phyloP scores from a whole-genome alignment of 371 early-diverging fungal genomes.

The Syncephalis fuscata region DNA sequence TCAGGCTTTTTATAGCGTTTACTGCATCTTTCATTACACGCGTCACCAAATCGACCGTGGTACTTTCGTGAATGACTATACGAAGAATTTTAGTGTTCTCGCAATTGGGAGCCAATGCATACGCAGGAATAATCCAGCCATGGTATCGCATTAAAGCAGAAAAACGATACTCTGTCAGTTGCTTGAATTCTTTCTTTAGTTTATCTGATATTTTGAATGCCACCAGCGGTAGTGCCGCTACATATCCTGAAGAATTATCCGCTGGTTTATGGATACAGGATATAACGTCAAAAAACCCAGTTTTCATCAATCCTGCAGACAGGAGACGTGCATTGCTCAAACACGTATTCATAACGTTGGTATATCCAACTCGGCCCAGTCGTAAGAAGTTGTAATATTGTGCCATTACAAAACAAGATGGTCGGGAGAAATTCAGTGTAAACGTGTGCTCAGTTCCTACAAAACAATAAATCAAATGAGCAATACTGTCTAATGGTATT shows the following conservation, averaged over 20 bases:
- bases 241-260: slow-evolving; percentile 7
- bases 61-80: slow-evolving; percentile 22
- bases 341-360: slow-evolving; percentile 27
- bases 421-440: slow-evolving; percentile 52
- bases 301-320: slow-evolving; percentile 24
- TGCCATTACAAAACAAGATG: slow-evolving; percentile 40
- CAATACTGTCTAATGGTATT: too few relatives aligned
- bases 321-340: slow-evolving; percentile 30
- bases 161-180: slow-evolving; percentile 17
- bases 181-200: slow-evolving; percentile 18
- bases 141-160: slow-evolving; percentile 26
- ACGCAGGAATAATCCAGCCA: slow-evolving; percentile 24
- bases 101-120: slow-evolving; percentile 18
- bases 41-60: slow-evolving; percentile 20
- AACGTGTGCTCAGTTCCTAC: slow-evolving; percentile 28
- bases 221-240: slow-evolving; percentile 36
- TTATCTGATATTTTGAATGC: slow-evolving; percentile 33
- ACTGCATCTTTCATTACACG: slow-evolving; percentile 17
- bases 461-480: too few relatives aligned
- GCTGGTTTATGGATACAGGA: slow-evolving; percentile 24
- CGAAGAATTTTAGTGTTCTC: slow-evolving; percentile 16
- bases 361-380: slow-evolving; percentile 43
- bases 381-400: slow-evolving; percentile 65
- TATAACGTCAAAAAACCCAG: slow-evolving; percentile 31
- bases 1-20: slow-evolving; percentile 11